A percentile compares a stretch with the other conserved stretches of the same genome.
Conservation (phyloP, 1,139 yeast species). For the Chernovozyma aurita region DNA sequence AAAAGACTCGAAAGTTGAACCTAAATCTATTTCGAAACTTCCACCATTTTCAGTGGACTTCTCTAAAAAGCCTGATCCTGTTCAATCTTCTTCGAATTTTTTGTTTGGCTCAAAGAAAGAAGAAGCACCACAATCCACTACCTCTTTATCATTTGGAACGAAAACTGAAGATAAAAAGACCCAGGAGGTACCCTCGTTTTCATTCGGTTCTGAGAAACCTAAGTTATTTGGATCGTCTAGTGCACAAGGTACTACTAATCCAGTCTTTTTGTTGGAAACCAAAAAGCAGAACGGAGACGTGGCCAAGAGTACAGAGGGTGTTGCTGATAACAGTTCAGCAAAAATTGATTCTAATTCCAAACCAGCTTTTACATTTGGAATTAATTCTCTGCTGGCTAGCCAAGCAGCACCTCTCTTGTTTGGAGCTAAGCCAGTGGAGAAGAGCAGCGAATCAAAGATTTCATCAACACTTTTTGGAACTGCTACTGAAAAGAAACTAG, state of each 20-base stretch:
- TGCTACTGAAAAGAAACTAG: too few relatives aligned
- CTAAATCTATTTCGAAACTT: not conserved
- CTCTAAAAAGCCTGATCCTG: slow-evolving; percentile 2
- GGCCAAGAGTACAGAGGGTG: too few relatives aligned
- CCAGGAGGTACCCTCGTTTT: not conserved
- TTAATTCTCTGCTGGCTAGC: not conserved
- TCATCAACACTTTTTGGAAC: too few relatives aligned
- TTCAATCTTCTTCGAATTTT: slow-evolving; percentile 2
- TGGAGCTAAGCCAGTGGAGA: too few relatives aligned
- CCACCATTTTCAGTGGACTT: slow-evolving; percentile 14
- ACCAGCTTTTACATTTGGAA: slow-evolving; percentile 7
- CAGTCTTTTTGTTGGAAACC: too few relatives aligned
- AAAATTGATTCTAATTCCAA: slow-evolving; percentile 2
- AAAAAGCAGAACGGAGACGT: too few relatives aligned
- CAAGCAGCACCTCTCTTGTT: not conserved
- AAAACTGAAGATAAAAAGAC: slow-evolving; percentile 4
- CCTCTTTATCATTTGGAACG: slow-evolving; percentile 10
- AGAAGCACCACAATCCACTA: not conserved
- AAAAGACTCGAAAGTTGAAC: slow-evolving; percentile 1
- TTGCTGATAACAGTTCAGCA: too few relatives aligned
- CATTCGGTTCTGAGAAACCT: slow-evolving; percentile 5
- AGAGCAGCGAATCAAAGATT: too few relatives aligned
- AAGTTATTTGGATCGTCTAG: too few relatives aligned
- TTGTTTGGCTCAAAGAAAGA: slow-evolving; percentile 11
- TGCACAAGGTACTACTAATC: too few relatives aligned